Conservation (phyloP, 768 basidiomycete species). For the Boletus rufocinnamomeus region DNA sequence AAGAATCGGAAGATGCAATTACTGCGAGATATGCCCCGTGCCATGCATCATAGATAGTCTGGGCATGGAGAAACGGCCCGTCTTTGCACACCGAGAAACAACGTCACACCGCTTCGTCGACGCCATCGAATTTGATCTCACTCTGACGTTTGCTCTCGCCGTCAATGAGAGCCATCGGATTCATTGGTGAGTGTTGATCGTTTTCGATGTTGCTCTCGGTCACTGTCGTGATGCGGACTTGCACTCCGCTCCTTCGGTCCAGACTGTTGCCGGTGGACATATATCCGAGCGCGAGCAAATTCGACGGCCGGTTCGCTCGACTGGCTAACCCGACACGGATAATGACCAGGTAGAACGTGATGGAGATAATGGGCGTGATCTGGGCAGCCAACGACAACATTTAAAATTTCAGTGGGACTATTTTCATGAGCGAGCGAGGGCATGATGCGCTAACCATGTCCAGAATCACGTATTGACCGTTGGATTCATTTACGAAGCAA, state of each 20-base stretch:
- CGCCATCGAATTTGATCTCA: not conserved
- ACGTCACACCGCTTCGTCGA: not conserved
- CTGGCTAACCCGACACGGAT: conserved; percentile 36
- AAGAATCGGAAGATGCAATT: not conserved
- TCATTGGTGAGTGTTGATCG: not conserved
- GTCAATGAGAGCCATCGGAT: not conserved
- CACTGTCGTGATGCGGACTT: conserved; percentile 8
- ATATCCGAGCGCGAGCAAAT: no score
- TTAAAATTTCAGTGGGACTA: not conserved
- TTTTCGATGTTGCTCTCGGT: conserved; percentile 2
- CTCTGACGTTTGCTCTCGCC: not conserved
- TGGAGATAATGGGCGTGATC: conserved; percentile 42
- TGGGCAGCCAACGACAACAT: conserved; percentile 6
- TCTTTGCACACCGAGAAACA: not conserved
- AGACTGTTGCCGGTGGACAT: not conserved
- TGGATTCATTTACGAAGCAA: conserved; percentile 31
- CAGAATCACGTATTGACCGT: conserved; percentile 38
- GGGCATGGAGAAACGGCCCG: not conserved
- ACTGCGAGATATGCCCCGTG: no score
- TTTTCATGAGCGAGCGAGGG: not conserved
- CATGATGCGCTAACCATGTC: conserved; percentile 32
- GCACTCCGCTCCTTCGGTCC: conserved; percentile 7
- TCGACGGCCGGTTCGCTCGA: not conserved
- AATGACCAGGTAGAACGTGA: conserved; percentile 46
- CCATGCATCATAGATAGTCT: not conserved